Evolutionary conservation across 805 yeast species (phyloP), one percentile per base, ranked within the genome.

Genomic region (Spathaspora passalidarum): DNA sequence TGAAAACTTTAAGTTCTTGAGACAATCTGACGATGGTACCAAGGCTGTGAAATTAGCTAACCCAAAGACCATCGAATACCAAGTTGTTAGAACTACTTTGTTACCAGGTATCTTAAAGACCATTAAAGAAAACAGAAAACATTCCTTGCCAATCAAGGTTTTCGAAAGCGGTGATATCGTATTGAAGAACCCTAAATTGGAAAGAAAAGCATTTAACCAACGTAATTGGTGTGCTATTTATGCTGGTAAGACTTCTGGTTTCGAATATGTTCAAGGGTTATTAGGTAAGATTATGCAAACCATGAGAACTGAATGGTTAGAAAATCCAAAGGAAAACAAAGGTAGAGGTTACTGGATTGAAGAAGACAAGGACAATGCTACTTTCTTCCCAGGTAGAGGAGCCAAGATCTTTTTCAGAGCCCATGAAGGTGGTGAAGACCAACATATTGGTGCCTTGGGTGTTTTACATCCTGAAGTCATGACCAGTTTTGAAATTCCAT

Each of bases 311-410:
- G 80, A 81, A 38, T 88, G 96, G 94, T 68, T 86, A 49, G 83
- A 78, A 50, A 76, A 79, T 50, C 78, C 81, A 13, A 63, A 61
- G 32, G 62, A 76, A 32, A 66, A 72, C 34, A 78, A 72, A 50
- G 54, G 60, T 37, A 87, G 94, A 72, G 97, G 97, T 44, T 87
- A 81, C 70, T 87, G 94, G 94, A 85, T 86, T 48, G 87, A 82
- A 65, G 83, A 85, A 63, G 88, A 83, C 59, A 68, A 67, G 44
- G 73, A 76, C 21, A 77, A 82, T 62, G 76, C 82, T 42, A 86
- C 91, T 49, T 92, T 78, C 71, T 94, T 94, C 86, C 96, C 97
- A 34, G 99, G 98, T 36, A 86, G 99, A 75, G 97, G 97, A 51
- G 99, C 99, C 43, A 84, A 80, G 60, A 78, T 94, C 52, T 80